Conservation (phyloP, 345 rosid species). For the Cochlearia excelsa region DNA sequence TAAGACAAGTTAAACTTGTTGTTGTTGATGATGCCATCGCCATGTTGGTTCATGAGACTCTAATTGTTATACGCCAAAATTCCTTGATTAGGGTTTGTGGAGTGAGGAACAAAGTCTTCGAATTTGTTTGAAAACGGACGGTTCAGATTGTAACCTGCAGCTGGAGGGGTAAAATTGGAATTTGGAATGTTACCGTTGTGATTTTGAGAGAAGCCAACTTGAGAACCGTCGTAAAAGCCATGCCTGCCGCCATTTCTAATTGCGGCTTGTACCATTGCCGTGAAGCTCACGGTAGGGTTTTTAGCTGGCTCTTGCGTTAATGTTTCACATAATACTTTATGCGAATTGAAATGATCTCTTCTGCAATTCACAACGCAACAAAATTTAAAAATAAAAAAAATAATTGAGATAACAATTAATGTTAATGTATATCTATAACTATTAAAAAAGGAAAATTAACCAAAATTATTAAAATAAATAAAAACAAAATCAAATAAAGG, state of each 20-base stretch:
- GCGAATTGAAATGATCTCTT: slow-evolving; percentile 82
- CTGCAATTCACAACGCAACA: too few relatives aligned
- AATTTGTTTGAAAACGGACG: slow-evolving; percentile 32
- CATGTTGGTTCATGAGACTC: slow-evolving; percentile 33
- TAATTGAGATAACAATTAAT: neutral
- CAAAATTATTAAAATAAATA: neutral
- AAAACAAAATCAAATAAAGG: too few relatives aligned
- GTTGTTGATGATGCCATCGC: slow-evolving; percentile 25
- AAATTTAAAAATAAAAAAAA: too few relatives aligned
- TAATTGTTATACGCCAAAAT: slow-evolving; percentile 25
- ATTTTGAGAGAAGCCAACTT: slow-evolving; percentile 31
- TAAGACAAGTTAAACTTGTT: slow-evolving; percentile 31
- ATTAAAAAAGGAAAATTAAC: neutral
- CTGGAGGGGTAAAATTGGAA: slow-evolving; percentile 24
- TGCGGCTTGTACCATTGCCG: slow-evolving; percentile 33
- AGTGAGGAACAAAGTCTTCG: slow-evolving; percentile 45
- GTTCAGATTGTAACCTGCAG: slow-evolving; percentile 34
- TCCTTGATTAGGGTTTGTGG: slow-evolving; percentile 38
- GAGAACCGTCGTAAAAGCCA: slow-evolving; percentile 42
- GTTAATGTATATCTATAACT: neutral
- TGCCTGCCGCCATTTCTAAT: slow-evolving; percentile 29
- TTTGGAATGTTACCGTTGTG: slow-evolving; percentile 18
- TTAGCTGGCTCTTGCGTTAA: slow-evolving; percentile 68
- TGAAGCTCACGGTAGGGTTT: slow-evolving; percentile 48
- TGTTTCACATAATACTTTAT: slow-evolving; percentile 83